phyloP scores from a whole-genome alignment of 768 basidiomycete species.

The Postia placenta region DNA sequence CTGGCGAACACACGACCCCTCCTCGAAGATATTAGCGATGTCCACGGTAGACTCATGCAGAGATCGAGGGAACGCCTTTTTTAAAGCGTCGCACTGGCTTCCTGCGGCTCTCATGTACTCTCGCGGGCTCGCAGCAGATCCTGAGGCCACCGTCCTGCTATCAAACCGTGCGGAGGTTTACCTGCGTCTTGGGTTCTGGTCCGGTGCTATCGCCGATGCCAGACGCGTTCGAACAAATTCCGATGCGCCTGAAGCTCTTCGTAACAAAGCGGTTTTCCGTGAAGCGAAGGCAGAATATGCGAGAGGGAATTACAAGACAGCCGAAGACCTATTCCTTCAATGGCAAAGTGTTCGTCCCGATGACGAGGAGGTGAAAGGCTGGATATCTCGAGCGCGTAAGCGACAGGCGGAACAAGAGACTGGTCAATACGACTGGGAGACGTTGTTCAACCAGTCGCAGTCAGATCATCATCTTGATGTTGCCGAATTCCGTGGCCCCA shows the following conservation, averaged over 20 bases:
- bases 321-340: conserved; percentile 10
- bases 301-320: conserved; percentile 11
- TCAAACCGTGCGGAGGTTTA: conserved; percentile 25
- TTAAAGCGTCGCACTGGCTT: conserved; percentile 16
- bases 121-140: conserved; percentile 14
- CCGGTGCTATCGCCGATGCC: conserved; percentile 22
- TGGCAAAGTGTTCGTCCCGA: not conserved
- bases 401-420: conserved; percentile 16
- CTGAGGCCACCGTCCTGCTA: conserved; percentile 12
- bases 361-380: conserved; percentile 7
- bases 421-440: conserved; percentile 21
- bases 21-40: not conserved
- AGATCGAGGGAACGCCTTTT: conserved; percentile 18
- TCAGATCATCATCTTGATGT: conserved; percentile 9
- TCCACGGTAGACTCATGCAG: conserved; percentile 16
- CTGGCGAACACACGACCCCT: conserved; percentile 2
- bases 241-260: conserved; percentile 8
- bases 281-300: conserved; percentile 22
- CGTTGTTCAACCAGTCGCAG: conserved; percentile 14
- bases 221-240: not conserved
- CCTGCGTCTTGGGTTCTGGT: conserved; percentile 18
- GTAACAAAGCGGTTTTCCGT: conserved; percentile 21
- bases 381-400: conserved; percentile 15
- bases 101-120: conserved; percentile 24
- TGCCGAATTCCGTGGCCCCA: conserved; percentile 20